Base-by-base conservation (phyloP, 345 rosid genomes). In the Triadica sebifera region DNA sequence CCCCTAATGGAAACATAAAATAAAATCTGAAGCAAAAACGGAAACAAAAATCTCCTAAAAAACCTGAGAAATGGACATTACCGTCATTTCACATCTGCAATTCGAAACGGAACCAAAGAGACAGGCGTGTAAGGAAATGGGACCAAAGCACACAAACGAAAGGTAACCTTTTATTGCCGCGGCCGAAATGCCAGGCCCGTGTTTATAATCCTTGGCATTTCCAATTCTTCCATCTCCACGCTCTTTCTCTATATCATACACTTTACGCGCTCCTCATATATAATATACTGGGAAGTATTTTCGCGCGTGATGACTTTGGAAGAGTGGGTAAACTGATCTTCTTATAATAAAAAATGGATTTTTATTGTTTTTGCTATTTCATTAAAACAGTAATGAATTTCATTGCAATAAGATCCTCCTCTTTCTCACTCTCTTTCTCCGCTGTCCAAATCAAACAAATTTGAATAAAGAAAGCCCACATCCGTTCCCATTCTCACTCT, bases 71-170 rank as follows among this genome's bases (percentile, higher is more conserved):
- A n/a, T 55, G 59, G 59, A 55, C 19, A n/a, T 25, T 61, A 19
- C 6, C 29, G 66, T 51, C 10, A 73, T 50, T 61, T 72, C 34
- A 6, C 1, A 16, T 10, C 13, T 39, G 68, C 8, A 53, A 13
- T 74, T 37, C 46, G 17, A 67, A 82, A 73, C 52, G 71, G 16
- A 56, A 67, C 12, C 47, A 51, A 50, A 57, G 60, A 70, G 75
- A 67, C 82, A 81, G 79, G 81, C 81, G 84, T 81, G 83, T 58
- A 69, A 74, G 81, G 45, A 59, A 39, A 77, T 79, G 83, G 87
- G 82, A 25, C 85, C 87, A 50, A 38, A 75, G 24, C 68, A 63
- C 59, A 59, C 52, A 59, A 52, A 72, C 15, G 7, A 51, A 71
- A 74, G 19, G 59, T 10, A 39, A 12, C 68, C 9, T 55, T 64